A percentile compares a stretch with the other conserved stretches of the same genome.
These are phyloP conservation scores for Colletotrichum gigasporum DNA, from an alignment of 2,329 filamentous ascomycete species.

Conservation along the genomic window DNA sequence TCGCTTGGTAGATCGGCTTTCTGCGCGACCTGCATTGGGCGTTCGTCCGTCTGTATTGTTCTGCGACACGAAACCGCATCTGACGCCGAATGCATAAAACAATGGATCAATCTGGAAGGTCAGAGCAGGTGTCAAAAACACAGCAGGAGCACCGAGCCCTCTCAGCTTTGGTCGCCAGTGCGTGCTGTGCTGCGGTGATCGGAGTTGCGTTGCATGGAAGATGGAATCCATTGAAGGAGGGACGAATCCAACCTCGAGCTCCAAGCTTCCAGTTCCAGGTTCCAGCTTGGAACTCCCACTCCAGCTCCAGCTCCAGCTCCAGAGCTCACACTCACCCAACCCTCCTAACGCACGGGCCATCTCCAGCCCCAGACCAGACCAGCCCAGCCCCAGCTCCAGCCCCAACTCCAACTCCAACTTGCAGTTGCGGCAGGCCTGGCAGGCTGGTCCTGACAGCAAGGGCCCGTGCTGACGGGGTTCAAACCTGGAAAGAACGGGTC, in stretches of 20 bases:
- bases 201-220: not conserved
- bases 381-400: too few species aligned
- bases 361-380: not conserved
- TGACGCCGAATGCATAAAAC: not conserved
- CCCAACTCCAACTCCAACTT: not conserved
- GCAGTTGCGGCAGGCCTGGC: not conserved
- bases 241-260: not conserved
- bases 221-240: too few species aligned
- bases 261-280: not conserved
- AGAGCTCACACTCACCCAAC: not conserved
- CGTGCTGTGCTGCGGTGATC: not conserved
- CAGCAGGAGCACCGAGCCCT: not conserved
- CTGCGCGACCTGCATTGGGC: not conserved
- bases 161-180: slow-evolving; percentile 15
- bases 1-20: not conserved
- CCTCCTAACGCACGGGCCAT: not conserved
- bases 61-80: not conserved
- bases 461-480: slow-evolving; percentile 14
- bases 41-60: slow-evolving; percentile 3
- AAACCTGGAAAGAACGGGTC: slow-evolving; percentile 30
- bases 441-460: not conserved
- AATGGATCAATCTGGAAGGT: not conserved
- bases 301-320: too few species aligned
- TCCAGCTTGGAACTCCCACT: too few species aligned
- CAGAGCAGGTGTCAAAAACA: not conserved